phyloP scores from a whole-genome alignment of 2,329 filamentous ascomycete species.

The Trichoderma aggressivum region DNA sequence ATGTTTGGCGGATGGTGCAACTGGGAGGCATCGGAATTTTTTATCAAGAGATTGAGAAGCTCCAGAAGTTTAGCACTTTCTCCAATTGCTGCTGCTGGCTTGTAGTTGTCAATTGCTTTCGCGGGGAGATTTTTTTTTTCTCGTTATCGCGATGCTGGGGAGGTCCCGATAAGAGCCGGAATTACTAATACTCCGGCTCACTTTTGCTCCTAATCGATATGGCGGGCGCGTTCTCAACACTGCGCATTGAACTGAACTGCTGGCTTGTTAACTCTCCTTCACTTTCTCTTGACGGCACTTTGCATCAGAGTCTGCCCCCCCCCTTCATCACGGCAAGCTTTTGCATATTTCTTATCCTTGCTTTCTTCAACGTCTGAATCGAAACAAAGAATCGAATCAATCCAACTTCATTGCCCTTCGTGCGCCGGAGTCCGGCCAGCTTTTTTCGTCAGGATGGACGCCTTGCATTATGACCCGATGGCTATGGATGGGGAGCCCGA shows the following conservation, averaged over 20 bases:
- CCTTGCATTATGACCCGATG: constrained; percentile 60
- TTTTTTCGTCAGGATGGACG: constrained; percentile 34
- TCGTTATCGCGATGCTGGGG: constrained; percentile 26
- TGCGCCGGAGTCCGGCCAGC: constrained; percentile 8
- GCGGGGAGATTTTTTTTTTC: constrained; percentile 34
- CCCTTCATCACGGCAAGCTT: not conserved
- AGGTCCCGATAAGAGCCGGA: constrained; percentile 29
- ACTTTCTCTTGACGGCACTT: not conserved
- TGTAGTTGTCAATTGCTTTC: constrained; percentile 17
- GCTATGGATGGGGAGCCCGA: constrained; percentile 57
- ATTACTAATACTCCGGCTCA: constrained; percentile 31
- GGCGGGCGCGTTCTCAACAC: constrained; percentile 11
- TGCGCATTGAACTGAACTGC: constrained; percentile 5
- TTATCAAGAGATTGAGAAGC: not conserved
- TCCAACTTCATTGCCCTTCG: not conserved
- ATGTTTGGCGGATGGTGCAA: not conserved
- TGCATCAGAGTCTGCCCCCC: not conserved
- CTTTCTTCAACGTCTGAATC: not conserved
- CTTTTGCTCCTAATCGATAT: constrained; percentile 9
- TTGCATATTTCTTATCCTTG: not conserved
- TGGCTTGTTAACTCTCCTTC: constrained; percentile 7
- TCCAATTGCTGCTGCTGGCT: not conserved
- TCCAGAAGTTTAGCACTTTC: not conserved
- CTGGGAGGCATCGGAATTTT: not conserved
- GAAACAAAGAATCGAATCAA: not conserved